These are phyloP conservation scores for Tricholoma furcatifolium DNA, from an alignment of 768 basidiomycete genomes.

Conservation along the genomic window DNA sequence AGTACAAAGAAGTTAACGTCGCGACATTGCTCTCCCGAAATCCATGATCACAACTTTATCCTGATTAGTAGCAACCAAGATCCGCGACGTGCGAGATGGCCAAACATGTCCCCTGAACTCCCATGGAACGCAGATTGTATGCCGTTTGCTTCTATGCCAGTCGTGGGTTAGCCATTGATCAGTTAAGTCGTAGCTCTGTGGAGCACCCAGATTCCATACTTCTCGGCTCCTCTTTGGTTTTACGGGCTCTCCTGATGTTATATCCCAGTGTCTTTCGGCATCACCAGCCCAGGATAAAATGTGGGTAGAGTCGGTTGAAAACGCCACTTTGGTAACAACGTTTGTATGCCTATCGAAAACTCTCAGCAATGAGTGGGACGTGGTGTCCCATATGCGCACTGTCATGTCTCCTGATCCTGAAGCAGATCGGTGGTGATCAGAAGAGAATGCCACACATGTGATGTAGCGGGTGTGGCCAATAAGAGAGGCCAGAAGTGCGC, in stretches of 20 bases:
- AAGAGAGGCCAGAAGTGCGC: conserved; percentile 4
- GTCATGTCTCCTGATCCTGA: conserved; percentile 13
- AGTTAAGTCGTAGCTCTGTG: not conserved
- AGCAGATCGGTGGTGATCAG: not conserved
- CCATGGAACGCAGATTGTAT: conserved; percentile 9
- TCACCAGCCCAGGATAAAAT: conserved; percentile 7
- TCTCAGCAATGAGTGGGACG: not conserved
- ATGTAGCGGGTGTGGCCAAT: conserved; percentile 6
- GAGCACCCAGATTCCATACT: not conserved
- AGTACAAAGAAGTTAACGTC: too few relatives aligned
- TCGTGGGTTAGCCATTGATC: conserved; percentile 7
- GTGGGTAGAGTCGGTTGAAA: conserved; percentile 5
- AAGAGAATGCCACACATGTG: conserved; percentile 8
- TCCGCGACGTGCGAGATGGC: conserved; percentile 7
- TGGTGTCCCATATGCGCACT: conserved; percentile 9
- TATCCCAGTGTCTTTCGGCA: conserved; percentile 6
- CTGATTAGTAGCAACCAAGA: conserved; percentile 11
- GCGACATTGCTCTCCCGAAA: not conserved
- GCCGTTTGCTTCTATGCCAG: not conserved
- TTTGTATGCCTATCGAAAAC: conserved; percentile 1
- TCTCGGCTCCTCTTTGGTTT: not conserved
- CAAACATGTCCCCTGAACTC: conserved; percentile 12
- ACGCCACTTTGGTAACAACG: conserved; percentile 3
- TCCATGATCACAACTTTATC: conserved; percentile 11
- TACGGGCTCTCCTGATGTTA: not conserved